Conservation (phyloP, 2,329 filamentous ascomycete species). For the Aspergillus brasiliensis region DNA sequence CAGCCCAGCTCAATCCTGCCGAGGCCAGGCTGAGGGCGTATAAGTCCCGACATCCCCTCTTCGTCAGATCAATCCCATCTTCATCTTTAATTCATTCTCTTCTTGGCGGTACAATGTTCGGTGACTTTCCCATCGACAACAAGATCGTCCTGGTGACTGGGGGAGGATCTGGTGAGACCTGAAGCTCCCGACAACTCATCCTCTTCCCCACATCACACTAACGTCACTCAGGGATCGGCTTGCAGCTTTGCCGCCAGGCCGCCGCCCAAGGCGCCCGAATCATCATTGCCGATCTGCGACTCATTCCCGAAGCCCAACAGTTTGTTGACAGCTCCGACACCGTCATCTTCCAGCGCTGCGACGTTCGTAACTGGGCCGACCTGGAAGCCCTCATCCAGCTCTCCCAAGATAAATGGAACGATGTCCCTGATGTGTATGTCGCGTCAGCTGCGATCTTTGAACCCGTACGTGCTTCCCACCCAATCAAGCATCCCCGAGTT, state of each 20-base stretch:
- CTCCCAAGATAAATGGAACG: neutral
- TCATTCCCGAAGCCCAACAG: slow-evolving; percentile 5
- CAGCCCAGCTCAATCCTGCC: too few relatives aligned
- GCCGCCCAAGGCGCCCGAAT: neutral
- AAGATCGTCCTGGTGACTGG: slow-evolving; percentile 8
- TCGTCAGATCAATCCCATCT: too few relatives aligned
- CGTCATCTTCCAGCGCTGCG: slow-evolving; percentile 3
- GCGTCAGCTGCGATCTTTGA: slow-evolving; percentile 10
- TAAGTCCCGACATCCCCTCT: neutral
- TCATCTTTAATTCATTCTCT: neutral
- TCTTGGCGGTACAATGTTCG: slow-evolving; percentile 13
- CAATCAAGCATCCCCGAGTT: too few relatives aligned
- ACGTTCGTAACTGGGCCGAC: slow-evolving; percentile 7
- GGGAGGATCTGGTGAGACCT: slow-evolving; percentile 4
- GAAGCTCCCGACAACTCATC: neutral
- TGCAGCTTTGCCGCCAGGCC: neutral
- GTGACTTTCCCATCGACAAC: slow-evolving; percentile 1
- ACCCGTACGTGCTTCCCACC: neutral
- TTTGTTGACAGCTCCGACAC: neutral
- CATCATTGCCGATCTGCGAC: slow-evolving; percentile 8
- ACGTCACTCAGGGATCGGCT: slow-evolving; percentile 6
- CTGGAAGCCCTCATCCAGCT: neutral
- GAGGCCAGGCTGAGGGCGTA: neutral
- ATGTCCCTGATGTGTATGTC: slow-evolving; percentile 8
- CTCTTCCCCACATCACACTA: neutral